Evolutionary conservation across 164 flowering plant species (phyloP), one percentile per base, ranked within the genome.

Genomic region (Nymphaea thermarum): DNA sequence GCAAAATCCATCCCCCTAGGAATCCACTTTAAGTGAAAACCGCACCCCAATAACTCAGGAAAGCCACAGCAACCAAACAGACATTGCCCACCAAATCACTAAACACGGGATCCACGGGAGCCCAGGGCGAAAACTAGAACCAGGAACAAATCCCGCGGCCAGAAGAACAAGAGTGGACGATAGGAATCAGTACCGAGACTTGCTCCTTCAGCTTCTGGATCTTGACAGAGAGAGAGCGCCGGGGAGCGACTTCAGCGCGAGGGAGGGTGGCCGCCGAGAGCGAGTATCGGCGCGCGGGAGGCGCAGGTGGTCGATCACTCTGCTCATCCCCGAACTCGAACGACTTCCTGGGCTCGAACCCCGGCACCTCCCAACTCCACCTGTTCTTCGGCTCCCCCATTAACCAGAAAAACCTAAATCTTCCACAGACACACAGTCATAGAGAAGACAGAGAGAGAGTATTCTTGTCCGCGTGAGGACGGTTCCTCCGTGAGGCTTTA

Each of bases 281-380:
- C 74, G 99, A 90, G 80, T 84, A 90, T 70, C 99, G 71, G 57
- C 97, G 80, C 11, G 87, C 36, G 16, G 63, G 63, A 44, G 86
- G 82, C 8, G 85, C 77, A 17, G 82, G 55, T 60, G 67, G 66
- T n/a, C 74, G 73, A 51, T 84, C 84, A 0, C 63, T 61, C 63
- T 61, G 8, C 11, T 81, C 84, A 4, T 67, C 69, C n/a, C 60
- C 64, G 57, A 65, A 70, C 67, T 75, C 86, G n/a, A 72, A 45
- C 71, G 82, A 64, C 76, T 76, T 87, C 81, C 89, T 80, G 62
- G 93, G 88, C 75, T 88, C 89, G 74, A 94, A 94, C 5, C 97
- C 97, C 57, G 83, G 70, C 42, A 94, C 95, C 74, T 94, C 97
- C 99, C 99, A 94, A 78, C 74, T 91, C 99, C 99, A 91, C 72